phyloP scores from a whole-genome alignment of 345 rosid genomes.

The Cochlearia excelsa region DNA sequence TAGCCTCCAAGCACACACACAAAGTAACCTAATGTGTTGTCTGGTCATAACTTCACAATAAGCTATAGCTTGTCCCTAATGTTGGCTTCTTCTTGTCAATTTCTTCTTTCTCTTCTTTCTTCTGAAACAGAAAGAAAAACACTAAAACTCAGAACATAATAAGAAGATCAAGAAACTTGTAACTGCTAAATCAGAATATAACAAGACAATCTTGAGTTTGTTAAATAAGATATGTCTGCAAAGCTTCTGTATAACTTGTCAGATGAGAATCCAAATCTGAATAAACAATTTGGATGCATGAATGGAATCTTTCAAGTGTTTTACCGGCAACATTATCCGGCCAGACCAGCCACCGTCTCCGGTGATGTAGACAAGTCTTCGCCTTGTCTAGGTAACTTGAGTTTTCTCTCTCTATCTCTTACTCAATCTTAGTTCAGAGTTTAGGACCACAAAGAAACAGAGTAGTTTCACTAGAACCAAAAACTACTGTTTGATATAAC shows the following conservation, averaged over 20 bases:
- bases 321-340: constrained; percentile 54
- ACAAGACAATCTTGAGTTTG: constrained; percentile 13
- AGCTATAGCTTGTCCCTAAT: constrained; percentile 29
- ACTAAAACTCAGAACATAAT: constrained; percentile 14
- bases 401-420: constrained; percentile 17
- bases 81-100: constrained; percentile 35
- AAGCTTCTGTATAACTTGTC: constrained; percentile 51
- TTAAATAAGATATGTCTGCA: constrained; percentile 54
- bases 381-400: constrained; percentile 31
- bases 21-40: constrained; percentile 31
- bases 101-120: constrained; percentile 21
- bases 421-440: constrained; percentile 18
- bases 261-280: constrained; percentile 69
- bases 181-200: constrained; percentile 15
- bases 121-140: constrained; percentile 22
- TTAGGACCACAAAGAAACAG: constrained; percentile 26
- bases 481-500: constrained; percentile 11
- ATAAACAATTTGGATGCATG: constrained; percentile 88
- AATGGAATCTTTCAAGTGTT: constrained; percentile 77
- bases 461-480: constrained; percentile 17
- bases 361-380: constrained; percentile 23
- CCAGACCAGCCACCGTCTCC: constrained; percentile 26
- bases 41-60: constrained; percentile 31
- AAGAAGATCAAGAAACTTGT: constrained; percentile 13
- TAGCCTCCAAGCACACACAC: constrained; percentile 31